phyloP scores from a whole-genome alignment of 106 monocot species.

The Chionographis japonica region DNA sequence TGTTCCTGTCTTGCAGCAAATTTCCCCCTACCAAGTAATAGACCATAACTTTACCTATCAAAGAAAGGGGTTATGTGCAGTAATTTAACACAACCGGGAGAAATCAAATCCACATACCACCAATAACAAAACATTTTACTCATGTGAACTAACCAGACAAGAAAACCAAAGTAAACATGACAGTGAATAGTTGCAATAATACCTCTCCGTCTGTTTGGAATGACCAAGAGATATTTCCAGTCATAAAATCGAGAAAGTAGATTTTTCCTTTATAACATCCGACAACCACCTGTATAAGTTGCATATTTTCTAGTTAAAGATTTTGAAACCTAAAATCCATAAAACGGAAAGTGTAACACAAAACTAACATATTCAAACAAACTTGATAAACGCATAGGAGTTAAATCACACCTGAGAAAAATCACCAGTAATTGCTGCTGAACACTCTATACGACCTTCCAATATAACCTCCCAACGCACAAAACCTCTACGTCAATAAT shows the following conservation, averaged over 20 bases:
- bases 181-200: conserved; percentile 8
- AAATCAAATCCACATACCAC: no score
- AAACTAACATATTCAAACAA: not conserved
- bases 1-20: no score
- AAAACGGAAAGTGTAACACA: not conserved
- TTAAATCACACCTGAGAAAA: conserved; percentile 52
- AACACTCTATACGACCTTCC: conserved; percentile 89
- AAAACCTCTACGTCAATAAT: conserved; percentile 41
- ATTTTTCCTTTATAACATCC: conserved; percentile 90
- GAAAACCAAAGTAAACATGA: not conserved
- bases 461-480: conserved; percentile 69
- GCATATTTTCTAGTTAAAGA: not conserved
- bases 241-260: conserved; percentile 73
- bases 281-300: conserved; percentile 68
- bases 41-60: no score
- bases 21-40: no score
- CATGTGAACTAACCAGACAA: not conserved
- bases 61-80: no score
- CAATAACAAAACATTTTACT: not conserved
- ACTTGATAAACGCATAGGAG: not conserved
- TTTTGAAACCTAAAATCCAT: not conserved
- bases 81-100: no score
- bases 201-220: conserved; percentile 92
- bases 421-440: conserved; percentile 81
- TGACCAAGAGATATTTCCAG: conserved; percentile 58